Evolutionary conservation across 345 rosid genomes (phyloP).

Genomic region (Luvunga scandens): DNA sequence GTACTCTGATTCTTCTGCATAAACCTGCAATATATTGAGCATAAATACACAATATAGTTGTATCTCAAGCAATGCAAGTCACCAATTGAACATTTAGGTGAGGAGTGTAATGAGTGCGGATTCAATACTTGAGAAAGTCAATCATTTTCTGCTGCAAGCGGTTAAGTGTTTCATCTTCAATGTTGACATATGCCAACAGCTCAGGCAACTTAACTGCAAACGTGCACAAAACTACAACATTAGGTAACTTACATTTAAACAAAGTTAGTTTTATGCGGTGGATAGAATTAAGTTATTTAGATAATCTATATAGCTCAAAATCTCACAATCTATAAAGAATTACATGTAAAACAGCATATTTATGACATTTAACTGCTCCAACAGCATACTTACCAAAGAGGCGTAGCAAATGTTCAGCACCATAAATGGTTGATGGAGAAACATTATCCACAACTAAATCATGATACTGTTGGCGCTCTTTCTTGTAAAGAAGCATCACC

Average conservation of each 20-base stretch:
- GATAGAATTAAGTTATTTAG: not conserved
- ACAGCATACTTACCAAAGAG: slow-evolving; percentile 54
- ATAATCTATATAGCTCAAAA: not conserved
- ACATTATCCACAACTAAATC: slow-evolving; percentile 41
- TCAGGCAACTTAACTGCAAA: slow-evolving; percentile 91
- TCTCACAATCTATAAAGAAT: not conserved
- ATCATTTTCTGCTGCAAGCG: slow-evolving; percentile 76
- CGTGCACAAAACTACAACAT: not conserved
- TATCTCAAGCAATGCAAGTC: not conserved
- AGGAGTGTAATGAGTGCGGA: not conserved
- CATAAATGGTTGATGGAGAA: slow-evolving; percentile 75
- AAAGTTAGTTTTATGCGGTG: not conserved
- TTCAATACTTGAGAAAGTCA: slow-evolving; percentile 78
- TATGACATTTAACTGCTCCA: not conserved
- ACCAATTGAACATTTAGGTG: not conserved
- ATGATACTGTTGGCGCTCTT: slow-evolving; percentile 76
- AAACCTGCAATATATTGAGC: slow-evolving; percentile 44
- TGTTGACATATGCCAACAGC: slow-evolving; percentile 74
- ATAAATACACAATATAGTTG: not conserved
- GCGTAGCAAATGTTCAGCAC: slow-evolving; percentile 81
- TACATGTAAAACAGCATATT: not conserved
- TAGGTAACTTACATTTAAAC: not conserved
- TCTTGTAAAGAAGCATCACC: slow-evolving; percentile 74
- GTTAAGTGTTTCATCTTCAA: slow-evolving; percentile 83
- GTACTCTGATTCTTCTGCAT: slow-evolving; percentile 88